Evolutionary conservation across 352 stramenopile species (phyloP).

Genomic region (Phytophthora pisi): DNA sequence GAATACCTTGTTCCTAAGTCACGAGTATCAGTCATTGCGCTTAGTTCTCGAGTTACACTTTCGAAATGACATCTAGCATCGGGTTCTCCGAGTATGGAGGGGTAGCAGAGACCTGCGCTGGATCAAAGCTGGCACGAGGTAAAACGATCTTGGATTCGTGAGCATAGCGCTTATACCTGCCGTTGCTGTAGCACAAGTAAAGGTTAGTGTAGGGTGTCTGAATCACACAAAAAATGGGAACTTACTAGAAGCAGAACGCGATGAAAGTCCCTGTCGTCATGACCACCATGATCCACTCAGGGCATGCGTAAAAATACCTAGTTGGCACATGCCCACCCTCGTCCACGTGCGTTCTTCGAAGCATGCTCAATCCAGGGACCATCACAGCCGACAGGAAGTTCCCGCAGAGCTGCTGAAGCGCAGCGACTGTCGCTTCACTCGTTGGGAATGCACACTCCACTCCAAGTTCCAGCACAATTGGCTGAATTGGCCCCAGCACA

Average conservation of each 20-base stretch:
- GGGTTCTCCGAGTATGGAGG: neutral
- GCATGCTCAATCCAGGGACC: constrained; percentile 51
- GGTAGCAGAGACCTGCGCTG: neutral
- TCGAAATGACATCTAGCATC: neutral
- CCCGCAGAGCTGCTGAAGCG: constrained; percentile 76
- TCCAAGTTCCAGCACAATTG: constrained; percentile 63
- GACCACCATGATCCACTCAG: constrained; percentile 59
- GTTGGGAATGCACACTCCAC: constrained; percentile 77
- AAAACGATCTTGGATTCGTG: constrained; percentile 37
- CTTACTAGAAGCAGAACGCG: constrained; percentile 64
- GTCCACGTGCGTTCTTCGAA: constrained; percentile 45
- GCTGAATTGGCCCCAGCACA: constrained; percentile 67
- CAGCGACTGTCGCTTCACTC: constrained; percentile 70
- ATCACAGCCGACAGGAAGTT: constrained; percentile 69
- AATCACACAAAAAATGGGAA: constrained; percentile 4
- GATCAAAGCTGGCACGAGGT: neutral
- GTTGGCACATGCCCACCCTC: constrained; percentile 33
- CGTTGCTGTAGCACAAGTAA: constrained; percentile 36
- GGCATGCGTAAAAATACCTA: constrained; percentile 53
- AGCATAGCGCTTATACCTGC: constrained; percentile 56
- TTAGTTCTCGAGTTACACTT: neutral
- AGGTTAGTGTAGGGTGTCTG: neutral
- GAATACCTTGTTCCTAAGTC: too few relatives aligned
- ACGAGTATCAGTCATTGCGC: too few relatives aligned
- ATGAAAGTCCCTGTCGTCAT: constrained; percentile 47